Percentiles rank a stretch among this genome's conserved stretches.
These are phyloP conservation scores for Bertia moriformis DNA, from an alignment of 2,329 filamentous ascomycete species.

Conservation along the genomic window DNA sequence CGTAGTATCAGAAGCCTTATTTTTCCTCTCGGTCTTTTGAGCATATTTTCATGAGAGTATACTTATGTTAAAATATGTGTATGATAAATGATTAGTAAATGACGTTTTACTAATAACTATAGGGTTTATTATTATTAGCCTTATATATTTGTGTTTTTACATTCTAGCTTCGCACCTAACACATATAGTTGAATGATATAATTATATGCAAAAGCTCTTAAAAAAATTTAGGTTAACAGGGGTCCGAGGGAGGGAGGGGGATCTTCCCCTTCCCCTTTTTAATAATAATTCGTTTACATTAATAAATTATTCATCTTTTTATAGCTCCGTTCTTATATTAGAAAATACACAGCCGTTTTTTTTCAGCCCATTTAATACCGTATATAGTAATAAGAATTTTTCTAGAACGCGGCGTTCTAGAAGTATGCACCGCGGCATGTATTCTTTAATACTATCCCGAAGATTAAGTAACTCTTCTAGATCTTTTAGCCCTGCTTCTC, in stretches of 20 bases:
- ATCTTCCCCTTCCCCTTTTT: too few relatives aligned
- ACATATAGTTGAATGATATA: not conserved
- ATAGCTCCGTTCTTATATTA: not conserved
- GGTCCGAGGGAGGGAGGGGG: too few relatives aligned
- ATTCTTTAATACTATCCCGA: too few relatives aligned
- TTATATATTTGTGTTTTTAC: not conserved
- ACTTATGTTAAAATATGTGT: too few relatives aligned
- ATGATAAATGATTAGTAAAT: too few relatives aligned
- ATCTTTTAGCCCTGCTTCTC: too few relatives aligned
- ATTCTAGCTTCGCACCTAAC: not conserved
- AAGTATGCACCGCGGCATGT: too few relatives aligned
- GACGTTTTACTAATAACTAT: not conserved
- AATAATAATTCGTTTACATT: too few relatives aligned
- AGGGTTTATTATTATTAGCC: not conserved
- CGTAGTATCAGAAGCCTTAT: not conserved
- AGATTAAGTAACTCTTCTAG: too few relatives aligned
- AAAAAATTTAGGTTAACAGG: not conserved
- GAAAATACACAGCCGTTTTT: not conserved
- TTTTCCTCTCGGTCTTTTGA: not conserved
- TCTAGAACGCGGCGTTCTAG: too few relatives aligned
- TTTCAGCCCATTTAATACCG: not conserved
- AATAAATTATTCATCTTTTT: not conserved
- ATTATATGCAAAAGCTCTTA: not conserved
- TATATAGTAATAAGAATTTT: too few relatives aligned
- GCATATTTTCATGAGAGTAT: not conserved